Evolutionary conservation across 352 stramenopile genomes (phyloP), one percentile per base, ranked within the genome.

Genomic region (Pythium apleroticum): DNA sequence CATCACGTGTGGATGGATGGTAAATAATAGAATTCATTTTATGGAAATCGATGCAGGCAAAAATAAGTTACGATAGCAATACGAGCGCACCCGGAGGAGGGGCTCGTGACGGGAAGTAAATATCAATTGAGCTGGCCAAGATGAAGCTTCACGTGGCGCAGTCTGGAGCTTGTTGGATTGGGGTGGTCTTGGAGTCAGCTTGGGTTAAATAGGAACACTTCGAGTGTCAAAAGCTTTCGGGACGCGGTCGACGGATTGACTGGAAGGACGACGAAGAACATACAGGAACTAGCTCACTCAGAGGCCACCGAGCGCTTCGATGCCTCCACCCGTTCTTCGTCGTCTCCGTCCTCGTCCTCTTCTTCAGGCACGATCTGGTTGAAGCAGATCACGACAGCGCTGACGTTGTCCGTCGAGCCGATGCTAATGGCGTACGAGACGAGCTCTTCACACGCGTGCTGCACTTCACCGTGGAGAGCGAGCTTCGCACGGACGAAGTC

Each of bases 371-470:
- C 66, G 54, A 77, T 71, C 48, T 90, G 83, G 71, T 92, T 86
- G 41, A 95, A 87, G 68, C 80, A 90, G 39, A 94, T 72, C 57
- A 96, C 74, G 25, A 93, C 79, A 20, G 78, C 85, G 35, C 77
- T 96, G 35, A 96, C 87, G 58, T 96, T 96, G 74, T 96, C 87
- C 1, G 75, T 84, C 17, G 85, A 93, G 37, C 86, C 86, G 41
- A 91, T 80, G 53, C 74, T 84, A 60, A 96, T 89, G 25, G 87
- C 87, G 59, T 91, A 78, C 52, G 81, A 89, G 20, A 96, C 84
- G 52, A 96, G 81, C 66, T 92, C 83, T 46, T 96, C 83, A 24
- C 82, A 88, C 35, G 80, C 82, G 58, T 94, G 84, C 66, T 93
- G 85, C 28, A 91, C 84, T 46, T 90, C 73, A 53, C 78, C 80